phyloP scores from a whole-genome alignment of 2,329 filamentous ascomycete genomes.

The Xylaria sp. region DNA sequence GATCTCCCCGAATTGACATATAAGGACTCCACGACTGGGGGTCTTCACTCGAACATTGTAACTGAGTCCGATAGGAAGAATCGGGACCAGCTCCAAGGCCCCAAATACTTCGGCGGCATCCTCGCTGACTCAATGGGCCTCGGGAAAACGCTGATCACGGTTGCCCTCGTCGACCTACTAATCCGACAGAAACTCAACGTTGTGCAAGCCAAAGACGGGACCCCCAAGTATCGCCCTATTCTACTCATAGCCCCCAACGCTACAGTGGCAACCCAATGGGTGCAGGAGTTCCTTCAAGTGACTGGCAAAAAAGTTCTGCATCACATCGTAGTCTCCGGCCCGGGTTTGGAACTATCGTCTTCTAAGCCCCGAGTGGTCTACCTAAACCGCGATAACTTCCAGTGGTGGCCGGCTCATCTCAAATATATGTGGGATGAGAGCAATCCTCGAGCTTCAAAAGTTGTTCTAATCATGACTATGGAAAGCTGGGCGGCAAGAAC shows the following conservation, averaged over 20 bases:
- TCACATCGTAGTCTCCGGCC: constrained; percentile 28
- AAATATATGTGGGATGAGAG: constrained; percentile 37
- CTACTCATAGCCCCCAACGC: constrained; percentile 35
- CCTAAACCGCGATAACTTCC: constrained; percentile 23
- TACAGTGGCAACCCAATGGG: constrained; percentile 38
- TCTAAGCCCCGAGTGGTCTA: neutral
- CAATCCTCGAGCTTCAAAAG: constrained; percentile 24
- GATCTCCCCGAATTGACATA: constrained; percentile 30
- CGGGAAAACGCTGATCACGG: constrained; percentile 37
- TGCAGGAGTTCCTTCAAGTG: constrained; percentile 31
- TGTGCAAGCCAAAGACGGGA: neutral
- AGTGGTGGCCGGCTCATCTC: constrained; percentile 23
- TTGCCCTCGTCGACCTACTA: constrained; percentile 33
- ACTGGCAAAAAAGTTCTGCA: constrained; percentile 13
- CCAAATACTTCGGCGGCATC: constrained; percentile 37
- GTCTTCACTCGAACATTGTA: neutral
- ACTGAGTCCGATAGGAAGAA: constrained; percentile 20
- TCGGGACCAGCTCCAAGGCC: constrained; percentile 28
- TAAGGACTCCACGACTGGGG: neutral
- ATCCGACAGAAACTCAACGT: constrained; percentile 31
- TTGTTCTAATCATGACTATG: constrained; percentile 35
- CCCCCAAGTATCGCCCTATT: constrained; percentile 30
- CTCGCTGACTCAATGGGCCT: constrained; percentile 41
- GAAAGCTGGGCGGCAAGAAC: constrained; percentile 37
- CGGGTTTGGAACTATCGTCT: constrained; percentile 4